phyloP scores from a whole-genome alignment of 2,329 filamentous ascomycete genomes.

The Trichoderma cornu-damae region DNA sequence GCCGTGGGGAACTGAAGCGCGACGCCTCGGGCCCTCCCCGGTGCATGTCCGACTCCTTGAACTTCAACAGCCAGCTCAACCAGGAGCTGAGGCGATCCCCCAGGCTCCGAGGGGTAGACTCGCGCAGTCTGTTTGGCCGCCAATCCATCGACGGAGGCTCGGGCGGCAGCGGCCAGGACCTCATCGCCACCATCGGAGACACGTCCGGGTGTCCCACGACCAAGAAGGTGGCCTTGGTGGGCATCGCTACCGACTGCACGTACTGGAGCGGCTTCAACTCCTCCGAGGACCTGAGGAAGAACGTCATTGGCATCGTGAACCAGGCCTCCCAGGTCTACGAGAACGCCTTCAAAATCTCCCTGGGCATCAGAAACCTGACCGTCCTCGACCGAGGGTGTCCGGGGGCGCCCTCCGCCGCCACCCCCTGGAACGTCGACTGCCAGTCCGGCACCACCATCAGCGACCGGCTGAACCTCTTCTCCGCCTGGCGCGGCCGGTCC shows the following conservation, averaged over 20 bases:
- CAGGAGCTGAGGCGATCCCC: slow-evolving; percentile 51
- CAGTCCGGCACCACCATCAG: slow-evolving; percentile 59
- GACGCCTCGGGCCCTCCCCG: slow-evolving; percentile 40
- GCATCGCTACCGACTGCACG: slow-evolving; percentile 87
- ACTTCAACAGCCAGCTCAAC: slow-evolving; percentile 74
- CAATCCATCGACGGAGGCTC: slow-evolving; percentile 65
- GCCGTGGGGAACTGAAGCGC: slow-evolving; percentile 61
- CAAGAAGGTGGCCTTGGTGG: slow-evolving; percentile 86
- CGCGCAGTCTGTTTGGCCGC: slow-evolving; percentile 65
- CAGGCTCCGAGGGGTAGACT: slow-evolving; percentile 55
- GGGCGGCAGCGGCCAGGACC: slow-evolving; percentile 68
- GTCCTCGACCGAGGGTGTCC: slow-evolving; percentile 74
- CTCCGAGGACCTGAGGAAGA: slow-evolving; percentile 56
- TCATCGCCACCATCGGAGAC: slow-evolving; percentile 72
- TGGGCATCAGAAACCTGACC: slow-evolving; percentile 81
- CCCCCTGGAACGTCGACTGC: slow-evolving; percentile 82
- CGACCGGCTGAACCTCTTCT: slow-evolving; percentile 80
- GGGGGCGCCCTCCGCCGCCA: slow-evolving; percentile 56
- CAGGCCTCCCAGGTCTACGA: slow-evolving; percentile 84
- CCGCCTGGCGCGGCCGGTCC: slow-evolving; percentile 74
- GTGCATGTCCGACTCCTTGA: slow-evolving; percentile 70
- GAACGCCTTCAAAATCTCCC: slow-evolving; percentile 86
- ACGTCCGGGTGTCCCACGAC: slow-evolving; percentile 80
- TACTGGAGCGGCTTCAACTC: slow-evolving; percentile 71
- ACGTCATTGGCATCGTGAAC: slow-evolving; percentile 81